Evolutionary conservation across 2,329 filamentous ascomycete genomes (phyloP).

Genomic region (Colletotrichum limetticola): DNA sequence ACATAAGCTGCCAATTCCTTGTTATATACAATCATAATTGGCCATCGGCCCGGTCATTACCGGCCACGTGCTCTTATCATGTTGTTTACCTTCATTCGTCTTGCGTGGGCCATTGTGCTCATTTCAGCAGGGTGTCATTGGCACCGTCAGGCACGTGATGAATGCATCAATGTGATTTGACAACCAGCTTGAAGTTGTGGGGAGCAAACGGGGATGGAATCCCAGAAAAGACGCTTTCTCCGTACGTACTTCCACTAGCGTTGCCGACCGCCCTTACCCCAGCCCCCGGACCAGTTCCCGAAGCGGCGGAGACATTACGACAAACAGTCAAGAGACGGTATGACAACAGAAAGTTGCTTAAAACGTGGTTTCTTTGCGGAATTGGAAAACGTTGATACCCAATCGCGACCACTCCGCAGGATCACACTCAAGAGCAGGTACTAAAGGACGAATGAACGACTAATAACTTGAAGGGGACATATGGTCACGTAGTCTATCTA

Average conservation of each 20-base stretch:
- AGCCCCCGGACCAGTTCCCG: background rate
- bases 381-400: too few relatives aligned
- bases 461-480: too few relatives aligned
- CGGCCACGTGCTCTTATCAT: slow-evolving; percentile 21
- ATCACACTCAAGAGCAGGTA: too few relatives aligned
- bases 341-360: too few relatives aligned
- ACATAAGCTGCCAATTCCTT: background rate
- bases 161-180: slow-evolving; percentile 17
- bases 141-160: slow-evolving; percentile 10
- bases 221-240: slow-evolving; percentile 13
- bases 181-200: background rate
- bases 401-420: too few relatives aligned
- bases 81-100: background rate
- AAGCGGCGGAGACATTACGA: background rate
- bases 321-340: background rate
- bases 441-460: too few relatives aligned
- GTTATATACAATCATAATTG: background rate
- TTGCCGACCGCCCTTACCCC: background rate
- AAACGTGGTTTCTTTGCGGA: too few relatives aligned
- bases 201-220: background rate
- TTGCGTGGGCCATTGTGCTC: background rate
- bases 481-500: too few relatives aligned
- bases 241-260: slow-evolving; percentile 14
- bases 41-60: background rate
- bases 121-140: slow-evolving; percentile 1